phyloP scores from a whole-genome alignment of 768 basidiomycete genomes.

The Mycena kentingensis region DNA sequence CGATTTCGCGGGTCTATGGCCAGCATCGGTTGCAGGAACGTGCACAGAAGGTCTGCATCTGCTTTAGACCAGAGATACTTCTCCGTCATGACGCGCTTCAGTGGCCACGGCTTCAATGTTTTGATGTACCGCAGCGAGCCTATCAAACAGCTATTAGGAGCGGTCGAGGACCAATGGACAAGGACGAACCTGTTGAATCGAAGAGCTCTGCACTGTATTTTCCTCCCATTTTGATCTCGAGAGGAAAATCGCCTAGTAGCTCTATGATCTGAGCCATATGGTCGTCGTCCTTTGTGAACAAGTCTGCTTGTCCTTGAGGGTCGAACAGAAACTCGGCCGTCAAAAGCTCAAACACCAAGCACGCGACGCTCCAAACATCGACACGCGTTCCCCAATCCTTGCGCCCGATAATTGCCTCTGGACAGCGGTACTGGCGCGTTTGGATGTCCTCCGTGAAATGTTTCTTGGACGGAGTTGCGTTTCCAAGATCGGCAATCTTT shows the following conservation, averaged over 20 bases:
- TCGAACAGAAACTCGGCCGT: constrained; percentile 94
- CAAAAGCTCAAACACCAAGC: constrained; percentile 86
- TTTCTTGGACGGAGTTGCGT: constrained; percentile 87
- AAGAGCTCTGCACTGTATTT: constrained; percentile 86
- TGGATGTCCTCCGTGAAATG: constrained; percentile 96
- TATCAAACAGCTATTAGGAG: constrained; percentile 25
- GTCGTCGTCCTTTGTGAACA: constrained; percentile 92
- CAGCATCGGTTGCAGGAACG: constrained; percentile 78
- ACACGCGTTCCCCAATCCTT: constrained; percentile 84
- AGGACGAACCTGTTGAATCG: constrained; percentile 60
- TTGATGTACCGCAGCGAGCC: constrained; percentile 74
- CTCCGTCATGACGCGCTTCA: constrained; percentile 83
- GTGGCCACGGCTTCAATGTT: constrained; percentile 77
- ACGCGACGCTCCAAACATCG: constrained; percentile 92
- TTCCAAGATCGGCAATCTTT: constrained; percentile 94
- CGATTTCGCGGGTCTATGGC: constrained; percentile 68
- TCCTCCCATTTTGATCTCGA: constrained; percentile 79
- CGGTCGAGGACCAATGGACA: neutral
- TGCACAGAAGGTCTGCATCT: constrained; percentile 61
- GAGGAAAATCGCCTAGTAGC: constrained; percentile 76
- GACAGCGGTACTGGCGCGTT: constrained; percentile 92
- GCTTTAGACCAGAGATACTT: constrained; percentile 74
- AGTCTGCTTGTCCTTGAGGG: constrained; percentile 76
- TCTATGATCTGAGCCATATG: constrained; percentile 96
- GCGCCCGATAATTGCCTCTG: constrained; percentile 90